Conservation (phyloP, 306 rosid species). For the Dryas octopetala region DNA sequence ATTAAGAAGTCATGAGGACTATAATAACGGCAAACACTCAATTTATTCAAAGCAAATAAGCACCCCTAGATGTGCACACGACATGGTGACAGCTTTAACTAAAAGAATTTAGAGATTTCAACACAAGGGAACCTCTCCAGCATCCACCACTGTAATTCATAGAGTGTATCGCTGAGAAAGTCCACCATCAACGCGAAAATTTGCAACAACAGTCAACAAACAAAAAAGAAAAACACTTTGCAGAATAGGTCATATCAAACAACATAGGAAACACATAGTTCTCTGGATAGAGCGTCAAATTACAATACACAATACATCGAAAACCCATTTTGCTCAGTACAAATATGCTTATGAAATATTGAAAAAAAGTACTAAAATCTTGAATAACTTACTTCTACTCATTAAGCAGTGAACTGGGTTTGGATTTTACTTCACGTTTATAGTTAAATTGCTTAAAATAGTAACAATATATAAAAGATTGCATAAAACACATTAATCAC, state of each 20-base stretch:
- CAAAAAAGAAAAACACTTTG: no score
- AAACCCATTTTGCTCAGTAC: background rate
- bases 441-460: background rate
- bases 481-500: background rate
- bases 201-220: no score
- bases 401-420: background rate
- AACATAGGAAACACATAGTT: no score
- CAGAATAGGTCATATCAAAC: no score
- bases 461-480: background rate
- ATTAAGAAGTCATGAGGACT: no score
- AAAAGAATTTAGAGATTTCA: no score
- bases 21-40: no score
- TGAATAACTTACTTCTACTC: background rate
- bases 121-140: no score
- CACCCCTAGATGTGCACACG: background rate
- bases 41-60: background rate
- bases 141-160: no score
- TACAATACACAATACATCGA: background rate
- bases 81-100: no score
- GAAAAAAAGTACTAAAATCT: background rate
- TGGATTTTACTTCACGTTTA: background rate
- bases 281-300: background rate
- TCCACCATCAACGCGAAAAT: no score
- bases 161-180: no score
- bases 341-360: background rate